Conservation (phyloP, 345 rosid genomes). For the Corymbia maculata region DNA sequence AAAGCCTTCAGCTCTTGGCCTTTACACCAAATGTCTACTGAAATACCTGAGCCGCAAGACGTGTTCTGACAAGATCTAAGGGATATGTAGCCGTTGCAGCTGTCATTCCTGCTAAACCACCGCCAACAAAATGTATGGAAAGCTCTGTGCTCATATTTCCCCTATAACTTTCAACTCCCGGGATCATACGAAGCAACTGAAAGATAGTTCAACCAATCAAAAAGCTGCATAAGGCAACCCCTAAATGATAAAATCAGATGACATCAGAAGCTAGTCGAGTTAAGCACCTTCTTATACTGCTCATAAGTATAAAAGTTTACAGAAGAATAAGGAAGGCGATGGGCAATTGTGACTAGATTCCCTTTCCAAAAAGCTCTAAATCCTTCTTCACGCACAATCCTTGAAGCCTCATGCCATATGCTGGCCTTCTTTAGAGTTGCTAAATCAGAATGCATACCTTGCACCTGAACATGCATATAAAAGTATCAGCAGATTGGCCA, state of each 20-base stretch:
- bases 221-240: not conserved
- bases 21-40: not conserved
- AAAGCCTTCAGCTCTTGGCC: not conserved
- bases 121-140: conserved; percentile 67
- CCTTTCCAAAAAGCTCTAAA: conserved; percentile 95
- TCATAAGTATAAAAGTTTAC: conserved; percentile 87
- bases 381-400: conserved; percentile 78
- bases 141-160: conserved; percentile 40
- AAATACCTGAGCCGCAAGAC: conserved; percentile 89
- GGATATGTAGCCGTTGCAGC: conserved; percentile 98
- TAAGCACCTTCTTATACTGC: conserved; percentile 60
- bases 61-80: conserved; percentile 95
- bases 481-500: not conserved
- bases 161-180: conserved; percentile 37
- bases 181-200: conserved; percentile 50
- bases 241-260: not conserved
- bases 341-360: conserved; percentile 88
- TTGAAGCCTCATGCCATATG: conserved; percentile 80
- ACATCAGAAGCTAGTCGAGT: not conserved
- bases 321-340: conserved; percentile 88
- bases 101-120: conserved; percentile 92
- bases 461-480: conserved; percentile 33
- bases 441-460: conserved; percentile 85
- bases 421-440: conserved; percentile 57
- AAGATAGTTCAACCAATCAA: not conserved